These are phyloP conservation scores for Rhodotorula mucilaginosa DNA, from an alignment of 1,284 basidiomycete species.

Conservation along the genomic window DNA sequence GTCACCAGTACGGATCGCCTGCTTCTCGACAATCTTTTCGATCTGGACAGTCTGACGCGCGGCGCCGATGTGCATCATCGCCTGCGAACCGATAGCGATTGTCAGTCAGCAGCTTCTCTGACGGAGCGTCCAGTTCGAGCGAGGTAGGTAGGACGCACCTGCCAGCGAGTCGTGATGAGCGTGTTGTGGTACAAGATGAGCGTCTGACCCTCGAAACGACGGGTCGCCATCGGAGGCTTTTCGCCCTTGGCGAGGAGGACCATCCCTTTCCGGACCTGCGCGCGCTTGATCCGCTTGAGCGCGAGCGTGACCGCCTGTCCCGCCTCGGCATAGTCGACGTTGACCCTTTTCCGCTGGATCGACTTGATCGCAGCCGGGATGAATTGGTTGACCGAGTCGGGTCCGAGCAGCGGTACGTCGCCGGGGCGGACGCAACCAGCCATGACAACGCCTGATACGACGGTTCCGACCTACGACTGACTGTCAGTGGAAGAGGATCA, in stretches of 20 bases:
- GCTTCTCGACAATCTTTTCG: constrained; percentile 69
- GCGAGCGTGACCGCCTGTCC: constrained; percentile 94
- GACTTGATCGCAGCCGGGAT: constrained; percentile 76
- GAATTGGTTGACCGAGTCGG: constrained; percentile 89
- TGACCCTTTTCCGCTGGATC: constrained; percentile 90
- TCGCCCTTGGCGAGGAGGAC: constrained; percentile 80
- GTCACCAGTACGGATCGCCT: constrained; percentile 46
- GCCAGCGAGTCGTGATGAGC: constrained; percentile 35
- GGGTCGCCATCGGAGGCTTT: constrained; percentile 65
- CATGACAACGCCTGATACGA: constrained; percentile 45
- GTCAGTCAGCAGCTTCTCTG: neutral
- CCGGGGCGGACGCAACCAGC: constrained; percentile 17
- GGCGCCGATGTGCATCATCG: constrained; percentile 56
- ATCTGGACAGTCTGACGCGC: constrained; percentile 88
- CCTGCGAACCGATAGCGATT: neutral
- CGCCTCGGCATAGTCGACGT: constrained; percentile 80
- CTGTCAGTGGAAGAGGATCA: neutral
- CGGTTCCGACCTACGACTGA: constrained; percentile 60
- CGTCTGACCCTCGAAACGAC: constrained; percentile 75
- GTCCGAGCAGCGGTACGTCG: constrained; percentile 81
- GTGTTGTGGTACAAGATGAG: constrained; percentile 76
- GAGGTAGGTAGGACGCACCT: constrained; percentile 1
- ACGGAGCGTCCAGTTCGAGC: neutral
- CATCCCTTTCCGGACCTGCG: constrained; percentile 83
- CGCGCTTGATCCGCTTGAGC: constrained; percentile 79